Base-by-base conservation (phyloP, 2,329 filamentous ascomycete species). In the Cladosporium cucumerinum region DNA sequence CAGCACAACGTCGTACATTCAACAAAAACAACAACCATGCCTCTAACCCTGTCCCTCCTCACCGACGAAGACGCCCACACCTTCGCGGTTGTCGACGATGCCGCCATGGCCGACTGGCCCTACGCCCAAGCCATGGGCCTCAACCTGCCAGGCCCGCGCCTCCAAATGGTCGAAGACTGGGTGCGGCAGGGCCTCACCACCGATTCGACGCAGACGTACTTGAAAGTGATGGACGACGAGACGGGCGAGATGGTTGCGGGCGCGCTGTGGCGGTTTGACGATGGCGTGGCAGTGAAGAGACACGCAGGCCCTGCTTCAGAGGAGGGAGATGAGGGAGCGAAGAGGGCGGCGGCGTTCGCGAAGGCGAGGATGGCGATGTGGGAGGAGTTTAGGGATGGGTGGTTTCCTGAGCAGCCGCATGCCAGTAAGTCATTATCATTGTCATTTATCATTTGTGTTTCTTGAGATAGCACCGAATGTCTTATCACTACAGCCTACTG, bases 31-130 rank as follows among this genome's bases (percentile, higher is more conserved):
- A 26, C 28, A 57, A 57, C 14, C 51, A 72, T 74, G 72, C 65
- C 70, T 32, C 65, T 73, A 54, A 28, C 68, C 36, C 48, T 73
- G 25, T 43, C 57, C 43, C 66, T 61, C 55, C 64, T 73, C 36
- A 23, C 66, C 36, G 65, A 68, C 63, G 59, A 64, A 18, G 72
- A 73, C 63, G 66, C 70, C 46, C 60, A 66, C 26, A 65, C 63
- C 43, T 69, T 72, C 61, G 70, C 68, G 30, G 60, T 34, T 14
- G 60, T 73, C 57, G 71, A 72, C 57, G 67, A 57, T 21, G 60
- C 64, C n/a, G 68, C 67, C 2, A 70, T 69, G 67, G 62, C 49
- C 23, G 48, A 65, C 55, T 70, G 67, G 63, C 61, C 64, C 12
- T 48, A 68, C 34, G 66, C 65, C 7, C 58, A 60, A 43, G 69